These are phyloP conservation scores for Claviceps monticola DNA, from an alignment of 2,329 filamentous ascomycete species.

Conservation along the genomic window DNA sequence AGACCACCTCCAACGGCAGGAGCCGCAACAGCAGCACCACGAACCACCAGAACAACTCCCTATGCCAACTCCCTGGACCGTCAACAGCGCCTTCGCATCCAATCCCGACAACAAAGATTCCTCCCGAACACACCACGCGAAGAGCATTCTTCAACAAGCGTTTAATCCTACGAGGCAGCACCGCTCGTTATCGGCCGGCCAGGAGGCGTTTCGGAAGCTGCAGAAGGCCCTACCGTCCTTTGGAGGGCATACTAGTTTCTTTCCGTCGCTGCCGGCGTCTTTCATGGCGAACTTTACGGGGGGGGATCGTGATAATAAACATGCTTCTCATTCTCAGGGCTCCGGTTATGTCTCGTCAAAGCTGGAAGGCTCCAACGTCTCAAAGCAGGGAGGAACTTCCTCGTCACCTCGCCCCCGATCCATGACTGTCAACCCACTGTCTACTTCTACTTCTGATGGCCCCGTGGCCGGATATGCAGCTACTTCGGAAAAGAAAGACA, in stretches of 20 bases:
- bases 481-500: not conserved
- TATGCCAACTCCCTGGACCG: conserved; percentile 18
- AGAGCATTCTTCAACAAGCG: conserved; percentile 27
- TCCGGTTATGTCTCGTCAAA: not conserved
- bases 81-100: conserved; percentile 9
- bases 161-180: conserved; percentile 32
- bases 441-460: not conserved
- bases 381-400: too few species aligned
- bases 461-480: not conserved
- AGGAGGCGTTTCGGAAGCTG: conserved; percentile 42
- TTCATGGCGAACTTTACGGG: conserved; percentile 23
- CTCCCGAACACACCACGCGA: conserved; percentile 13
- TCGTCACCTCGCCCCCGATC: not conserved
- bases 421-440: not conserved
- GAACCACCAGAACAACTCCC: conserved; percentile 2
- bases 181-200: conserved; percentile 40
- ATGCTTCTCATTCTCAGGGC: not conserved
- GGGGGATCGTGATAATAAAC: conserved; percentile 10
- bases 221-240: conserved; percentile 44
- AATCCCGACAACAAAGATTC: conserved; percentile 8
- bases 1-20: not conserved
- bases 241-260: conserved; percentile 15
- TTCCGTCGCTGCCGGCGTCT: conserved; percentile 29
- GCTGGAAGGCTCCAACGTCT: not conserved
- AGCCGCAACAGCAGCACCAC: not conserved